phyloP scores from a whole-genome alignment of 1,284 basidiomycete genomes.

The Rugosomyces carneus region DNA sequence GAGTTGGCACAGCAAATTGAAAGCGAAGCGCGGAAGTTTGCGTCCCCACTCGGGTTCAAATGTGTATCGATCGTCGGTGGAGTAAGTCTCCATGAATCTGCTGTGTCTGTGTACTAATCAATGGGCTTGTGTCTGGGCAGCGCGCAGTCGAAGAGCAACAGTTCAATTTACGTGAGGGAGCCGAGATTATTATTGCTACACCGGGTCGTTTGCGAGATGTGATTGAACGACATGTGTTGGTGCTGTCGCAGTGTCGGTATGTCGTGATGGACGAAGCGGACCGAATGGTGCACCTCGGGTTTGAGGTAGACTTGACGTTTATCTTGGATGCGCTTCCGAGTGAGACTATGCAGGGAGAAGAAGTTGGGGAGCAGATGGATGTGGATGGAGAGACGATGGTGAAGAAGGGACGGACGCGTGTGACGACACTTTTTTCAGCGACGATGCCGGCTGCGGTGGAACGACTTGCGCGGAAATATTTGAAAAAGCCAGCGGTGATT shows the following conservation, averaged over 20 bases:
- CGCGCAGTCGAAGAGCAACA: constrained; percentile 94
- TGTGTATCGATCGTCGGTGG: constrained; percentile 98
- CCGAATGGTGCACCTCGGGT: constrained; percentile 97
- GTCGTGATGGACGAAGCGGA: constrained; percentile 99
- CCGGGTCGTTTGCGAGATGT: constrained; percentile 98
- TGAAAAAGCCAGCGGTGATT: constrained; percentile 89
- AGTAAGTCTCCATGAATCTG: constrained; percentile 38
- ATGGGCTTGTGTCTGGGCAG: too few relatives aligned
- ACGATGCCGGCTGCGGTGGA: constrained; percentile 98
- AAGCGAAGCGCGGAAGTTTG: constrained; percentile 88
- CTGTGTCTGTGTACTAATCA: neutral
- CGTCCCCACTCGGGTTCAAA: constrained; percentile 78
- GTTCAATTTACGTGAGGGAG: constrained; percentile 91
- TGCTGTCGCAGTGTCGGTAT: constrained; percentile 94
- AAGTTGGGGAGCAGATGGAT: constrained; percentile 59
- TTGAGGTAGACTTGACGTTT: constrained; percentile 90
- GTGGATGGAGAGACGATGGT: constrained; percentile 57
- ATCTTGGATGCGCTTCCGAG: constrained; percentile 91
- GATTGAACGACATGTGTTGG: constrained; percentile 91
- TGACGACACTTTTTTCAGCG: constrained; percentile 93
- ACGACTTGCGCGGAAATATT: constrained; percentile 88
- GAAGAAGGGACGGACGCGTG: constrained; percentile 74
- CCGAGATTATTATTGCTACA: constrained; percentile 97
- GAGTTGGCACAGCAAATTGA: constrained; percentile 98
- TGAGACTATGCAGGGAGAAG: constrained; percentile 83